Evolutionary conservation across 805 yeast genomes (phyloP).

Genomic region (Hanseniaspora taiwanica): DNA sequence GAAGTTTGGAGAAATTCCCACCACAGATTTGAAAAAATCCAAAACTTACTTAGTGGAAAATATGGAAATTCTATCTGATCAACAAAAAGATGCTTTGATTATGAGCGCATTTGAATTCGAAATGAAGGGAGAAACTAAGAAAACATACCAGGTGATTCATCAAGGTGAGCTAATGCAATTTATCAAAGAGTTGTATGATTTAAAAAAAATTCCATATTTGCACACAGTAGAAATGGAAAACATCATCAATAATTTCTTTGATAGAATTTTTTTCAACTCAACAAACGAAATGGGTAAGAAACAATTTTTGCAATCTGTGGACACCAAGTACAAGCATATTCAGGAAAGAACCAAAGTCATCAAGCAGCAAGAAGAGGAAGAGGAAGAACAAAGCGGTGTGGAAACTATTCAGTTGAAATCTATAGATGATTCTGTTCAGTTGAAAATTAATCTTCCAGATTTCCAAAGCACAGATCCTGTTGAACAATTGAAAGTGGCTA

Average conservation of each 20-base stretch:
- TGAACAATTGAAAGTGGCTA: constrained; percentile 31
- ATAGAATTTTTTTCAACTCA: constrained; percentile 33
- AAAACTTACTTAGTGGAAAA: constrained; percentile 40
- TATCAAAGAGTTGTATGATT: constrained; percentile 29
- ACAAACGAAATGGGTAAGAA: constrained; percentile 43
- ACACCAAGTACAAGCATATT: constrained; percentile 64
- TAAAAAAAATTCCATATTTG: constrained; percentile 12
- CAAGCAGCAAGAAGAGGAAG: constrained; percentile 32
- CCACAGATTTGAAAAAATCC: constrained; percentile 35
- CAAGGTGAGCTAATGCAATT: constrained; percentile 75
- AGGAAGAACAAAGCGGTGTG: constrained; percentile 36
- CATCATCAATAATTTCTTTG: constrained; percentile 55
- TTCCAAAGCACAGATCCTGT: constrained; percentile 36
- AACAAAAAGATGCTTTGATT: constrained; percentile 81
- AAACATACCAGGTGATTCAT: constrained; percentile 56
- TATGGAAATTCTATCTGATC: constrained; percentile 59
- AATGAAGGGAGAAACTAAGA: constrained; percentile 41
- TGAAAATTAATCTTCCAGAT: constrained; percentile 58
- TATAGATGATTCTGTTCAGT: constrained; percentile 68
- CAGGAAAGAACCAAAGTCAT: constrained; percentile 60
- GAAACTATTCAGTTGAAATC: constrained; percentile 81
- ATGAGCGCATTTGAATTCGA: constrained; percentile 87
- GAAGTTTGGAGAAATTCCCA: constrained; percentile 46
- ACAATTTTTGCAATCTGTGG: constrained; percentile 64
- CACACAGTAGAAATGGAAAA: constrained; percentile 24